Conservation (phyloP, 2,329 filamentous ascomycete species). For the Aspergillus niger region DNA sequence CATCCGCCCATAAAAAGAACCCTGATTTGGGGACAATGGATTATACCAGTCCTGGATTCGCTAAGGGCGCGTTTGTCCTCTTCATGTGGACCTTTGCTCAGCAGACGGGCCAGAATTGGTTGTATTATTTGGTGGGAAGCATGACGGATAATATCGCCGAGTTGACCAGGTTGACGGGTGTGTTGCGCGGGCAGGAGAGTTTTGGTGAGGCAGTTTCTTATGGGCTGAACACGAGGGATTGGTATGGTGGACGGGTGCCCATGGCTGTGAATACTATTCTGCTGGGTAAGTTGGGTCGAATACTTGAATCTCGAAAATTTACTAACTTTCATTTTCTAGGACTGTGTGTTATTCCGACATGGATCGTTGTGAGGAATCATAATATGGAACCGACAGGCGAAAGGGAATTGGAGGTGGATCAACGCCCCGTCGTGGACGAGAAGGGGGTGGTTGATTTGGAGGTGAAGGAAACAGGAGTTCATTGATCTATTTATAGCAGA, state of each 20-base stretch:
- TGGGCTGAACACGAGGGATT: slow-evolving; percentile 47
- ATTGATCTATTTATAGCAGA: too few relatives aligned
- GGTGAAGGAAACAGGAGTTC: too few relatives aligned
- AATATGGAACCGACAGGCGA: background rate
- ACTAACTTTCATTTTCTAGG: slow-evolving; percentile 14
- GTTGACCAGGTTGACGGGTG: slow-evolving; percentile 43
- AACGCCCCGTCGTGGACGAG: too few relatives aligned
- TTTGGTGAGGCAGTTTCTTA: slow-evolving; percentile 49
- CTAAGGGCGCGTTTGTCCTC: slow-evolving; percentile 52
- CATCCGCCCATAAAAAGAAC: slow-evolving; percentile 27
- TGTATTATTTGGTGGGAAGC: slow-evolving; percentile 58
- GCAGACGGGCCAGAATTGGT: slow-evolving; percentile 58
- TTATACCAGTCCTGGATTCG: slow-evolving; percentile 48
- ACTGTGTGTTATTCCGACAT: slow-evolving; percentile 30
- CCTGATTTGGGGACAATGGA: slow-evolving; percentile 40
- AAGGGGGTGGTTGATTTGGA: too few relatives aligned
- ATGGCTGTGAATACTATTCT: slow-evolving; percentile 44
- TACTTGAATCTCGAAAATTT: too few relatives aligned
- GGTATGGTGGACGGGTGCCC: slow-evolving; percentile 46
- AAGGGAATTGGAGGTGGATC: too few relatives aligned
- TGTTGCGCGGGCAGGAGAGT: slow-evolving; percentile 49
- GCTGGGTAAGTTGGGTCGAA: slow-evolving; percentile 24
- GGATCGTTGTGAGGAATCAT: slow-evolving; percentile 28
- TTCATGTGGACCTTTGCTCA: slow-evolving; percentile 54
- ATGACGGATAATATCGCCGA: slow-evolving; percentile 61